A percentile compares a stretch with the other conserved stretches of the same genome.
These are phyloP conservation scores for Apostasia ramifera DNA, from an alignment of 106 monocot genomes.

Conservation along the genomic window DNA sequence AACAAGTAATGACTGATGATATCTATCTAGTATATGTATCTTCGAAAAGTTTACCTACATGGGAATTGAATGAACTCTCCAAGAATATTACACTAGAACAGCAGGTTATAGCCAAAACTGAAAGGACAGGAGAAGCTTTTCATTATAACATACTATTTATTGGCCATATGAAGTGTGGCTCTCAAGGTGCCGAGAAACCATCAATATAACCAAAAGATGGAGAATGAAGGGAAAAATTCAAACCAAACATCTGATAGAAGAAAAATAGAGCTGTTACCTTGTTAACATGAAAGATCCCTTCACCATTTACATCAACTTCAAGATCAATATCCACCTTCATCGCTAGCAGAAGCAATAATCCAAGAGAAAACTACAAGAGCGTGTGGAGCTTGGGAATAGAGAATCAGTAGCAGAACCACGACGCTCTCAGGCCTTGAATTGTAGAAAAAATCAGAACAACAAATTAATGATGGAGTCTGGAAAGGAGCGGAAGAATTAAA, in stretches of 20 bases:
- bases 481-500: constrained; percentile 15
- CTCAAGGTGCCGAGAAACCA: too few relatives aligned
- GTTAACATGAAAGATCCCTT: constrained; percentile 17
- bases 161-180: too few relatives aligned
- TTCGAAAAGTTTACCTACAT: too few relatives aligned
- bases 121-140: too few relatives aligned
- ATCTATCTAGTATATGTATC: too few relatives aligned
- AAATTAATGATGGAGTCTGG: constrained; percentile 25
- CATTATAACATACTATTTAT: too few relatives aligned
- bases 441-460: constrained; percentile 1
- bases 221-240: neutral
- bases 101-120: too few relatives aligned
- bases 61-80: too few relatives aligned
- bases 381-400: neutral
- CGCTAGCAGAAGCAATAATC: neutral
- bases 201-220: neutral
- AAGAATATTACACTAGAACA: too few relatives aligned
- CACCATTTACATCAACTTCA: constrained; percentile 13
- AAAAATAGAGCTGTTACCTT: constrained; percentile 11
- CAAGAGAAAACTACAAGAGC: neutral
- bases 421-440: constrained; percentile 1
- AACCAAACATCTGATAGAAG: neutral
- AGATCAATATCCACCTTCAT: constrained; percentile 6
- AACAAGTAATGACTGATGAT: too few relatives aligned
- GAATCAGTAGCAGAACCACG: constrained; percentile 1